Base-by-base conservation (phyloP, 805 yeast species). In the Kluyveromyces lactis region DNA sequence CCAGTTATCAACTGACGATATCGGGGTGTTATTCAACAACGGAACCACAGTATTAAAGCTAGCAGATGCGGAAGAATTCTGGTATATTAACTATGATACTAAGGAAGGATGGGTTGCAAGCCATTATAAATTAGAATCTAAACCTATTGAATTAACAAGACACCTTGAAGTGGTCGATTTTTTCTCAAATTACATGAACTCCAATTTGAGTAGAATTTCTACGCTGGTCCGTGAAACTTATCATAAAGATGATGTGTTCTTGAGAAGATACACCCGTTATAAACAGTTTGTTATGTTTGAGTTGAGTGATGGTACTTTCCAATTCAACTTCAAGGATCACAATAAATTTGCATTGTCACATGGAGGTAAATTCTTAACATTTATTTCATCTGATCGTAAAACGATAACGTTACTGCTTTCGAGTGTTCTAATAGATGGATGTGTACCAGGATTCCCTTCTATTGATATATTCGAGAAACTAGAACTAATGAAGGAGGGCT, bases 261-360 rank as follows among this genome's bases (percentile, higher is more conserved):
- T 90, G 48, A 78, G 92, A 66, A 73, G 94, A 51, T 86, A 84
- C 56, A 77, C 86, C 18, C 78, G 97, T 60, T 78, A 80, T 39
- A 73, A 78, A 33, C 80, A 78, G 46, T 86, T 75, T 58, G 86
- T 89, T 41, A 83, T 89, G 94, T 92, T 92, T 66, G 90, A 86
- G 60, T 66, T 92, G 67, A 85, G 95, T 55, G 86, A 87, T 56
- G 96, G 95, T 16, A 80, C 86, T 31, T 78, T 84, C 62, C 98
- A 92, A 62, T 89, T 89, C 67, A 92, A 92, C 64, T 92, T 92
- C 65, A 82, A 82, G 59, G 97, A 92, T 63, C 98, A 92, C 56
- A 89, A 83, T 63, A 92, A 92, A 63, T 65, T 89, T 40, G 79
- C 94, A 43, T 60, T 90, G 29, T 81, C 89, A 32, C 80, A 80